These are phyloP conservation scores for Byssothecium circinans DNA, from an alignment of 2,329 filamentous ascomycete species.

Conservation along the genomic window DNA sequence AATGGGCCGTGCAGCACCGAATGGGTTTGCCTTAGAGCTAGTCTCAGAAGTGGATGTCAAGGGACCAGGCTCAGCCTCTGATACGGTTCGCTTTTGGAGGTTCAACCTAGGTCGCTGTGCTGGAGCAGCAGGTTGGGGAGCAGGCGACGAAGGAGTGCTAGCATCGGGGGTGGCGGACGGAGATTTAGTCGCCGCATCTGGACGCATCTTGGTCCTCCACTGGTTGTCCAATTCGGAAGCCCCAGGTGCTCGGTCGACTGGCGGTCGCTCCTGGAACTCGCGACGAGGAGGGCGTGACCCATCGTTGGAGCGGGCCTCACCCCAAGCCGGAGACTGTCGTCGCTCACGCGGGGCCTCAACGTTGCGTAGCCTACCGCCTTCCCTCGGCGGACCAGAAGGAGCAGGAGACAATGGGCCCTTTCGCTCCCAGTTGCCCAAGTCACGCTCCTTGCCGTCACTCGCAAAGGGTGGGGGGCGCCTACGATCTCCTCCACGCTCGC, in stretches of 20 bases:
- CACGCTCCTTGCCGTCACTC: conserved; percentile 73
- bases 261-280: conserved; percentile 69
- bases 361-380: conserved; percentile 61
- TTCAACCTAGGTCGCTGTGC: conserved; percentile 79
- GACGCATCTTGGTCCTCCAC: conserved; percentile 89
- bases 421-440: conserved; percentile 91
- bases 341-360: conserved; percentile 51
- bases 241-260: conserved; percentile 70
- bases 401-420: conserved; percentile 84
- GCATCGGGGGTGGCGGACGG: conserved; percentile 70
- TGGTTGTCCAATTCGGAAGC: conserved; percentile 91
- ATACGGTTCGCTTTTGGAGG: conserved; percentile 86
- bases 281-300: conserved; percentile 78
- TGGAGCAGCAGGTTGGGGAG: conserved; percentile 60
- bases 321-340: conserved; percentile 71
- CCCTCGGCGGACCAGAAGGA: conserved; percentile 49
- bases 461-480: conserved; percentile 67
- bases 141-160: conserved; percentile 75
- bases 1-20: conserved; percentile 90
- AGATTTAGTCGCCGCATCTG: conserved; percentile 68
- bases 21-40: conserved; percentile 86
- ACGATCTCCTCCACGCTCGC: conserved; percentile 68
- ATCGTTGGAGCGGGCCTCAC: conserved; percentile 68
- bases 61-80: conserved; percentile 64
- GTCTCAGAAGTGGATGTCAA: conserved; percentile 39